phyloP scores from a whole-genome alignment of 2,329 filamentous ascomycete species.

The Aureobasidium melanogenum region DNA sequence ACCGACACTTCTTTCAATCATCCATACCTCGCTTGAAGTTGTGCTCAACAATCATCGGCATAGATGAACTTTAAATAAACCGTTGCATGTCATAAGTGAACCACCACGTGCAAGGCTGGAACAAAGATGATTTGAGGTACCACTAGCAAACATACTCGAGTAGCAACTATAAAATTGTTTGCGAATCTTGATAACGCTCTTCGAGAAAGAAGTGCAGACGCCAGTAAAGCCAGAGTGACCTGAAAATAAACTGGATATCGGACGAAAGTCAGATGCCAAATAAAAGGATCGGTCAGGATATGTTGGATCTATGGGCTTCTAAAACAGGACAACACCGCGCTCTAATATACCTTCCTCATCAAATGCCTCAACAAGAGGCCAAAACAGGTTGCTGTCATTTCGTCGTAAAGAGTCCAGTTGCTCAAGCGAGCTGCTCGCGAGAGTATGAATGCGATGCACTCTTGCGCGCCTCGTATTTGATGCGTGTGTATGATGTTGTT shows the following conservation, averaged over 20 bases:
- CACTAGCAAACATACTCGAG: not conserved
- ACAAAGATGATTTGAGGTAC: not conserved
- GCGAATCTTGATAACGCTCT: not conserved
- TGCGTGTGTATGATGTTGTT: not conserved
- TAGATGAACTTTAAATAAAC: not conserved
- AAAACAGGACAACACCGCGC: conserved; percentile 10
- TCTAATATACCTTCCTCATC: conserved; percentile 9
- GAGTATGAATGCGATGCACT: not conserved
- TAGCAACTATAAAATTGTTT: not conserved
- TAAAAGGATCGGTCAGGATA: not conserved
- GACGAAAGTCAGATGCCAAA: not conserved
- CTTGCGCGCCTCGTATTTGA: not conserved
- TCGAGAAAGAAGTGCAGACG: not conserved
- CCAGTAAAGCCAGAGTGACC: not conserved
- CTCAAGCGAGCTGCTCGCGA: not conserved
- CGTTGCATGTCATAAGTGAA: not conserved
- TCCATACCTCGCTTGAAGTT: not conserved
- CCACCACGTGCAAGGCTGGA: not conserved
- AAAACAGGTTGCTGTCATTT: conserved; percentile 10
- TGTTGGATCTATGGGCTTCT: conserved; percentile 9
- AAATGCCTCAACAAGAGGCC: conserved; percentile 2
- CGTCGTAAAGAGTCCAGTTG: not conserved
- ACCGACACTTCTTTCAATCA: not conserved
- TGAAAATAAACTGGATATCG: not conserved
- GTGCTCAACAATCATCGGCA: not conserved